A percentile compares a stretch with the other conserved stretches of the same genome.
Conservation (phyloP, 306 rosid genomes). For the Purshia tridentata region DNA sequence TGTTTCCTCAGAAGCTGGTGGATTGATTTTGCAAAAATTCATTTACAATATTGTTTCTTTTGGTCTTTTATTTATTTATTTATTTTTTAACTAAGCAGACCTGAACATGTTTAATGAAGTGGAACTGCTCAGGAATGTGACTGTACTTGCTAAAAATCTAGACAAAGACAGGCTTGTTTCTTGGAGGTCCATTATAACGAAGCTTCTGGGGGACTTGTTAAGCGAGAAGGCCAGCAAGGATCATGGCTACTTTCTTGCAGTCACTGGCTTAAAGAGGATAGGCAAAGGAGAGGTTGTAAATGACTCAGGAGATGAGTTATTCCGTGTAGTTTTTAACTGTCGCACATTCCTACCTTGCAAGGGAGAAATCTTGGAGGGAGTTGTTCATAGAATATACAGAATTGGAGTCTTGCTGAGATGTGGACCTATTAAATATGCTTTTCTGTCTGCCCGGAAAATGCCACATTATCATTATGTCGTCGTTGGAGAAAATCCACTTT, state of each 20-base stretch:
- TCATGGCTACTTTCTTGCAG: conserved; percentile 44
- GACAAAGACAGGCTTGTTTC: conserved; percentile 17
- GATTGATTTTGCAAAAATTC: neutral
- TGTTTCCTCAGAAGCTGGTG: neutral
- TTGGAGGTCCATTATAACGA: conserved; percentile 24
- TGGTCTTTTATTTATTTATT: neutral
- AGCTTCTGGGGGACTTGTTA: conserved; percentile 37
- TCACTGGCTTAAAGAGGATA: conserved; percentile 39
- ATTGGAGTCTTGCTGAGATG: conserved; percentile 44
- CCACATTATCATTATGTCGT: conserved; percentile 30
- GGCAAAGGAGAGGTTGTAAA: conserved; percentile 22
- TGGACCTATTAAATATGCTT: conserved; percentile 44
- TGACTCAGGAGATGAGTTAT: conserved; percentile 20
- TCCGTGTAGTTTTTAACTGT: conserved; percentile 40
- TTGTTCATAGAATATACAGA: conserved; percentile 24
- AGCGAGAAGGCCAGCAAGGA: conserved; percentile 40
- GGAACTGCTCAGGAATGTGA: conserved; percentile 35
- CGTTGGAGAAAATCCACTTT: conserved; percentile 25
- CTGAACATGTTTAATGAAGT: conserved; percentile 37
- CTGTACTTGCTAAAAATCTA: conserved; percentile 23
- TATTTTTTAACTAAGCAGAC: conserved; percentile 20
- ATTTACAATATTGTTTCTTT: conserved; percentile 1
- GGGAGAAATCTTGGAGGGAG: conserved; percentile 48
- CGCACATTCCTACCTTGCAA: conserved; percentile 37
- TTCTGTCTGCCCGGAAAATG: conserved; percentile 42